These are phyloP conservation scores for Collybia mongolica DNA, from an alignment of 768 basidiomycete genomes.

Conservation along the genomic window DNA sequence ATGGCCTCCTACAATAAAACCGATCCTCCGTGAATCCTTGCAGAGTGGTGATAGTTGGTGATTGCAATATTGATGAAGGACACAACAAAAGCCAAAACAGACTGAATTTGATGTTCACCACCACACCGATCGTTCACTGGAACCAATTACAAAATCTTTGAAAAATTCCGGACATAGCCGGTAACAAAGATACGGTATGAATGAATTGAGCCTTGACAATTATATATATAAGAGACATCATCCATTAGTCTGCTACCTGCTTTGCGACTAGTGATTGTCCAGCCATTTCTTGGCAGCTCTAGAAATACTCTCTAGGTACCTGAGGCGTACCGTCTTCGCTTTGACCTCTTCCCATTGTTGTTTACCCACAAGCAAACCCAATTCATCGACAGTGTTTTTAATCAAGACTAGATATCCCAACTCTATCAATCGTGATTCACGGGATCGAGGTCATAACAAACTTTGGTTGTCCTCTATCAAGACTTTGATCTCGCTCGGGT, in stretches of 20 bases:
- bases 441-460: conserved; percentile 16
- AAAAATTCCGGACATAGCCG: too few relatives aligned
- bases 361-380: conserved; percentile 49
- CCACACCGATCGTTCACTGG: too few relatives aligned
- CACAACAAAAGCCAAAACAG: too few relatives aligned
- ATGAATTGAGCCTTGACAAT: too few relatives aligned
- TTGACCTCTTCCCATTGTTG: conserved; percentile 60
- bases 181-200: too few relatives aligned
- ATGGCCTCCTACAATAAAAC: too few relatives aligned
- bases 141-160: too few relatives aligned
- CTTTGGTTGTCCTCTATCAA: conserved; percentile 59
- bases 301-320: conserved; percentile 70
- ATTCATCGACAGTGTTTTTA: conserved; percentile 35
- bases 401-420: conserved; percentile 47
- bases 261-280: conserved; percentile 19
- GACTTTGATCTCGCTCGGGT: conserved; percentile 43
- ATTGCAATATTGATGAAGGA: too few relatives aligned
- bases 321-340: conserved; percentile 60
- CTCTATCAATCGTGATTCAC: not conserved
- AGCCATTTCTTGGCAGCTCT: conserved; percentile 44
- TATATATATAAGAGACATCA: too few relatives aligned
- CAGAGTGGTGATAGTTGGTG: too few relatives aligned
- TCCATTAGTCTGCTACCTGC: not conserved
- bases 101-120: too few relatives aligned
- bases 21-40: too few relatives aligned